Evolutionary conservation across 2,329 filamentous ascomycete genomes (phyloP).

Genomic region (Alternaria gansuensis): DNA sequence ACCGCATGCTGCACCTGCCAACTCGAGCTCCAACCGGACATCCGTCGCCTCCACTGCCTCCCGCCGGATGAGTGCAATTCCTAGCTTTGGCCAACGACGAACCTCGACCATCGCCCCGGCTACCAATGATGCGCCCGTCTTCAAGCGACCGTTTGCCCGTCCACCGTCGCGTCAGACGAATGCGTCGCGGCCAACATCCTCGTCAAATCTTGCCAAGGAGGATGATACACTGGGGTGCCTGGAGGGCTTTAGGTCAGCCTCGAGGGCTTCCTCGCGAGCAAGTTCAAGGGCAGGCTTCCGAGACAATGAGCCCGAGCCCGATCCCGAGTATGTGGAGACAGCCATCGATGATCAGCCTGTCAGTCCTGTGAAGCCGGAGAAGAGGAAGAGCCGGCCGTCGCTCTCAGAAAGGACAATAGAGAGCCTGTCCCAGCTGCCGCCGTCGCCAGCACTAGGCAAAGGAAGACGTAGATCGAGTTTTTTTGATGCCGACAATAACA

Average conservation of each 20-base stretch:
- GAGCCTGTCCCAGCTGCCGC: constrained; percentile 78
- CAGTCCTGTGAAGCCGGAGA: constrained; percentile 26
- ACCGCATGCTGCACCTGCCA: constrained; percentile 19
- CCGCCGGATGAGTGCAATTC: constrained; percentile 36
- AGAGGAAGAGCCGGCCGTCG: constrained; percentile 62
- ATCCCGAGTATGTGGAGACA: constrained; percentile 27
- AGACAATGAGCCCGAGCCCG: constrained; percentile 43
- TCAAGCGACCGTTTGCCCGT: constrained; percentile 51
- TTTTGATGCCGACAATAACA: constrained; percentile 70
- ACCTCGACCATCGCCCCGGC: constrained; percentile 12
- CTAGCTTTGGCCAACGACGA: constrained; percentile 30
- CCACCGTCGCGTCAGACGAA: constrained; percentile 48
- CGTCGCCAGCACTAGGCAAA: constrained; percentile 71
- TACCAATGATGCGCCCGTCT: constrained; percentile 39
- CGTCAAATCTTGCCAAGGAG: constrained; percentile 29
- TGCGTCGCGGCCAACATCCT: constrained; percentile 27
- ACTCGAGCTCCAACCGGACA: constrained; percentile 32
- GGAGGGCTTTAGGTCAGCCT: constrained; percentile 55
- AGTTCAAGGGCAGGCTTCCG: constrained; percentile 49
- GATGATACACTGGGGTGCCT: constrained; percentile 56
- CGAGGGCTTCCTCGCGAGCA: constrained; percentile 52
- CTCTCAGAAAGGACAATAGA: constrained; percentile 87
- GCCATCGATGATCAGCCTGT: background rate
- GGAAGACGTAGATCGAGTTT: constrained; percentile 74
- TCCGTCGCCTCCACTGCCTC: constrained; percentile 26